Base-by-base conservation (phyloP, 805 yeast species). In the Grigorovia jiainica region DNA sequence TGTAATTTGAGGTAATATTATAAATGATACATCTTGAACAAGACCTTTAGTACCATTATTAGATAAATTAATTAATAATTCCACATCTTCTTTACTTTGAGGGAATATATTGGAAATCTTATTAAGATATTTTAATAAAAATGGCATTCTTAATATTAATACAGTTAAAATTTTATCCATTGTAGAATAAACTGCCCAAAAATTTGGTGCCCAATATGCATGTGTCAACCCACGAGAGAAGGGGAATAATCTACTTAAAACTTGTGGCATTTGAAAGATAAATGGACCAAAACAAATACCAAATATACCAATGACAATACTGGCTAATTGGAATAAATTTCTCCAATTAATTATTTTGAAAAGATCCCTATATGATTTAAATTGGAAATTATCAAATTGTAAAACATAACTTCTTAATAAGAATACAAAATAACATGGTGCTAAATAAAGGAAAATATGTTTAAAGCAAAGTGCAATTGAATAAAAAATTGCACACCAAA, bases 131-230 rank as follows among this genome's bases (percentile, higher is more conserved):
- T 47, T 55, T 10, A 75, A 68, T 41, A 78, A 62, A 43, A 74
- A 72, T 17, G 75, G 73, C 9, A 68, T 38, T 44, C 38, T 54
- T 36, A 47, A 50, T 43, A 55, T 43, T 36, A 52, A 43, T 41
- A 71, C 70, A 15, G 82, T 71, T 43, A 87, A 66, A 0, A 80
- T 55, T 44, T 95, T 71, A 61, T 92, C 99, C 11, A 72, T 46
- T 49, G 85, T 82, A 2, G 97, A 84, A 62, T 92, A 92, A 8
- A 90, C 52, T 0, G 98, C 96, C 99, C 99, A 92, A 37, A 87
- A 68, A 55, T 92, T 92, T 13, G 99, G 97, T 1, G 98, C 97
- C 97, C 98, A 92, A 64, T 92, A 92, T 0, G 97, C 96, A 63
- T 92, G 98, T 4, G 97, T 92, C 30, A 92, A 70, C 1, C 97